Base-by-base conservation (phyloP, 495 filamentous ascomycete genomes). In the Podospora appendiculata region DNA sequence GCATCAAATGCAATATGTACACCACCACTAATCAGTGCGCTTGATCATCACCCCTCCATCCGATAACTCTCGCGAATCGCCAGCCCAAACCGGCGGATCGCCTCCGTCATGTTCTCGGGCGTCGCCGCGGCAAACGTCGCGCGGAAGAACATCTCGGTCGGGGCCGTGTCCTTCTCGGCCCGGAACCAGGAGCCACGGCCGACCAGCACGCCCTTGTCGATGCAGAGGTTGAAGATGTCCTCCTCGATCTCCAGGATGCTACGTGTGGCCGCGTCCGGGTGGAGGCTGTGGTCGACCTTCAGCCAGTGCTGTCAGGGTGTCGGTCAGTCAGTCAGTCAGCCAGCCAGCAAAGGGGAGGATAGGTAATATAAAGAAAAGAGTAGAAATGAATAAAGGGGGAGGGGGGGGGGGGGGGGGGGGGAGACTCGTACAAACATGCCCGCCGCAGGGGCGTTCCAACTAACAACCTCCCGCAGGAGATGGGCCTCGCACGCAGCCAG, bases 161-260 rank as follows among this genome's bases (percentile, higher is more conserved):
- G 73, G 35, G 66, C 63, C 6, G 43, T n/a, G n/a, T 17, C 11
- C 11, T n/a, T 45, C 18, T 25, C 19, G 16, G 41, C n/a, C 45
- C 77, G 77, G 79, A 97, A 98, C 90, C 89, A 96, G 55, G 84
- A 90, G 4, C 93, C 93, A 39, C 84, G 79, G 44, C 84, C 87
- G 17, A 91, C 66, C 16, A 98, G 76, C 32, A 90, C 87, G 36
- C 85, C 81, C 50, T 82, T 76, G 5, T 79, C 73, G 40, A 96
- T 80, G 47, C 83, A 79, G 14, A 77, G 72, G 47, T 84, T 59
- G 76, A 93, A 97, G 45, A 98, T 85, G 39, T 86, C 82, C 48
- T 94, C 86, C 67, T 98, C 93, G 32, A 97, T 84, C 11, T 80
- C 78, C 16, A 81, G 67, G 55, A 87, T 72, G 33, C 71, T 68